phyloP scores from a whole-genome alignment of 306 rosid genomes.

The Lithocarpus polystachyus region DNA sequence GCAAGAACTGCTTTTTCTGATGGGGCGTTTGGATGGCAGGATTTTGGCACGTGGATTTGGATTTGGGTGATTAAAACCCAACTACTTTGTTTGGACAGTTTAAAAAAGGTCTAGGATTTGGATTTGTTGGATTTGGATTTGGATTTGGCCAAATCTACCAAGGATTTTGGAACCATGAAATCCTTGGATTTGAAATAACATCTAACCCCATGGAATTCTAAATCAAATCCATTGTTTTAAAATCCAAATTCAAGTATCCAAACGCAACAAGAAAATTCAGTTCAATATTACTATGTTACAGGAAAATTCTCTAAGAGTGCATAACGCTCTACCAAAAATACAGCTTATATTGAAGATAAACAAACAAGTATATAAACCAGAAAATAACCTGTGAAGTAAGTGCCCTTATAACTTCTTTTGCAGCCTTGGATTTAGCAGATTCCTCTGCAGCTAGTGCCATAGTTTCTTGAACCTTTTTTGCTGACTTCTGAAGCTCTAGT shows the following conservation, averaged over 20 bases:
- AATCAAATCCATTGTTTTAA: too few relatives aligned
- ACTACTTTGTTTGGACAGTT: too few relatives aligned
- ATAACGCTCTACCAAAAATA: constrained; percentile 1
- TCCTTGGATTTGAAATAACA: too few relatives aligned
- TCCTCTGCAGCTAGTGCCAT: constrained; percentile 79
- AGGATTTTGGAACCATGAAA: too few relatives aligned
- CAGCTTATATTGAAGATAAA: constrained; percentile 10
- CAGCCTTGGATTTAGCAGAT: constrained; percentile 75
- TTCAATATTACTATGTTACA: neutral
- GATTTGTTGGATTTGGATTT: too few relatives aligned
- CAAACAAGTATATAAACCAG: constrained; percentile 16
- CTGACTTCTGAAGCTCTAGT: constrained; percentile 71
- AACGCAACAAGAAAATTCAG: neutral
- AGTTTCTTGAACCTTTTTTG: constrained; percentile 80
- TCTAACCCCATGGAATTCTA: too few relatives aligned
- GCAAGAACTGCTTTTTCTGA: neutral
- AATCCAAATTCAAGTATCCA: too few relatives aligned
- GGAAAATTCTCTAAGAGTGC: neutral
- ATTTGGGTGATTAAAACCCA: too few relatives aligned
- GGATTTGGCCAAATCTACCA: too few relatives aligned
- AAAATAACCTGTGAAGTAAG: constrained; percentile 80
- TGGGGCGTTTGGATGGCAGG: too few relatives aligned
- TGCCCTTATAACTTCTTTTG: constrained; percentile 92
- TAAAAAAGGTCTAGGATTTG: too few relatives aligned
- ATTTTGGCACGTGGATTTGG: too few relatives aligned